phyloP scores from a whole-genome alignment of 208 protist species.

The Herpetomonas tarakana region DNA sequence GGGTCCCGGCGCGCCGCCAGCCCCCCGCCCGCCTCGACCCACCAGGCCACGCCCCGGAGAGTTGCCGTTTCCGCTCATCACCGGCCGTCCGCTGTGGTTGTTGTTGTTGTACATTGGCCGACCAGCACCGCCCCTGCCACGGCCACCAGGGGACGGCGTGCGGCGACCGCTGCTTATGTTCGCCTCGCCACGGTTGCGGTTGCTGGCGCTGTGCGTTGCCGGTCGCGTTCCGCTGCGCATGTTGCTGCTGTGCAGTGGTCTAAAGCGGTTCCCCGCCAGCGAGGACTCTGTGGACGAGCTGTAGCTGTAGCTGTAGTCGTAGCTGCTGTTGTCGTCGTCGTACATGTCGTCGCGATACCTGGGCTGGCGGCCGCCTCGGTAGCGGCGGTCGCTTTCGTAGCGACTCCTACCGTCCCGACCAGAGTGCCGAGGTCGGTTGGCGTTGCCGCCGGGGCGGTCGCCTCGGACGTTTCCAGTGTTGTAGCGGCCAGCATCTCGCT shows the following conservation, averaged over 20 bases:
- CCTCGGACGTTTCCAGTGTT: neutral
- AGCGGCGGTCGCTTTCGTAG: neutral
- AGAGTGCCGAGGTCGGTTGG: neutral
- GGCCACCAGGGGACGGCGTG: too few relatives aligned
- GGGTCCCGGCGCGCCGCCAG: too few relatives aligned
- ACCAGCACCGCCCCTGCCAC: too few relatives aligned
- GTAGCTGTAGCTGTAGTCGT: conserved; percentile 10
- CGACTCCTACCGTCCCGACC: neutral
- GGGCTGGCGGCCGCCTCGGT: neutral
- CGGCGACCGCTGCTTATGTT: too few relatives aligned
- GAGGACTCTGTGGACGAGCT: conserved; percentile 12
- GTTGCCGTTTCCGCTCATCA: too few relatives aligned
- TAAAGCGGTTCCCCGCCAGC: conserved; percentile 18
- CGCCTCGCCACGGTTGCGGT: too few relatives aligned
- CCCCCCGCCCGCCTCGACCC: too few relatives aligned
- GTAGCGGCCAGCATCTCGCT: neutral
- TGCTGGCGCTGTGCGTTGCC: neutral
- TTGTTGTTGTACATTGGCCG: too few relatives aligned
- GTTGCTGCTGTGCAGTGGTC: conserved; percentile 1
- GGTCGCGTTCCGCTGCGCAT: neutral
- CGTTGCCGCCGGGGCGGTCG: neutral
- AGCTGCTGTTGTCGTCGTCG: conserved; percentile 9
- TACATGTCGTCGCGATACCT: neutral
- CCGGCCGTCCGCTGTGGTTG: too few relatives aligned
- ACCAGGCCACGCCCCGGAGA: too few relatives aligned